Percentiles rank a stretch among this genome's conserved stretches.
Conservation (phyloP, 768 basidiomycete genomes). For the Russula earlei region DNA sequence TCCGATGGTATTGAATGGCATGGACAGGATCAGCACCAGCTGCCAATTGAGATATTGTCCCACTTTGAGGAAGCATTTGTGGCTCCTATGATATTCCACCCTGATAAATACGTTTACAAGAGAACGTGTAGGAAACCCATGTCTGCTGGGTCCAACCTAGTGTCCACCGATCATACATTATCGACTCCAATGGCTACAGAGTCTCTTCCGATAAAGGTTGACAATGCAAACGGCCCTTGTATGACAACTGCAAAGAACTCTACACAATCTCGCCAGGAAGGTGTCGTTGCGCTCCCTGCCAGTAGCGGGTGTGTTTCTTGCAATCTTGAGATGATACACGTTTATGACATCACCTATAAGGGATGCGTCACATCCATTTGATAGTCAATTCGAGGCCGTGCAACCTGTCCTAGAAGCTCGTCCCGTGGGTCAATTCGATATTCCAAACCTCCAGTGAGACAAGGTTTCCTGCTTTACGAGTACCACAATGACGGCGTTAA, state of each 20-base stretch:
- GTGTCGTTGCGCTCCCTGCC: not conserved
- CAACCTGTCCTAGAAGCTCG: not conserved
- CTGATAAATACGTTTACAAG: no score
- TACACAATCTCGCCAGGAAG: not conserved
- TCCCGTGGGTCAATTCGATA: not conserved
- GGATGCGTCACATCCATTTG: not conserved
- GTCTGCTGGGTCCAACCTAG: not conserved
- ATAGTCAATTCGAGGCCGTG: not conserved
- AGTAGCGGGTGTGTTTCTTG: not conserved
- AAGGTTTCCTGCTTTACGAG: not conserved
- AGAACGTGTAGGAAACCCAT: no score
- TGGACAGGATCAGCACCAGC: not conserved
- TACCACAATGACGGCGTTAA: not conserved
- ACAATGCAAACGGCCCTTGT: not conserved
- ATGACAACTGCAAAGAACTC: not conserved
- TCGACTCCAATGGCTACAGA: not conserved
- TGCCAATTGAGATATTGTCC: not conserved
- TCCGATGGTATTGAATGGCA: slow-evolving; percentile 4
- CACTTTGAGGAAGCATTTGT: not conserved
- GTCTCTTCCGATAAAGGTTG: not conserved
- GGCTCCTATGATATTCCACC: no score
- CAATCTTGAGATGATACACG: not conserved
- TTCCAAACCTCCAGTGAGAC: slow-evolving; percentile 5
- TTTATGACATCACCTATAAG: not conserved
- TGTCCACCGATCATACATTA: not conserved